A percentile compares a stretch with the other conserved stretches of the same genome.
Evolutionary conservation across 768 basidiomycete species (phyloP).

Genomic region (Rhodosporidiobolus odoratus): DNA sequence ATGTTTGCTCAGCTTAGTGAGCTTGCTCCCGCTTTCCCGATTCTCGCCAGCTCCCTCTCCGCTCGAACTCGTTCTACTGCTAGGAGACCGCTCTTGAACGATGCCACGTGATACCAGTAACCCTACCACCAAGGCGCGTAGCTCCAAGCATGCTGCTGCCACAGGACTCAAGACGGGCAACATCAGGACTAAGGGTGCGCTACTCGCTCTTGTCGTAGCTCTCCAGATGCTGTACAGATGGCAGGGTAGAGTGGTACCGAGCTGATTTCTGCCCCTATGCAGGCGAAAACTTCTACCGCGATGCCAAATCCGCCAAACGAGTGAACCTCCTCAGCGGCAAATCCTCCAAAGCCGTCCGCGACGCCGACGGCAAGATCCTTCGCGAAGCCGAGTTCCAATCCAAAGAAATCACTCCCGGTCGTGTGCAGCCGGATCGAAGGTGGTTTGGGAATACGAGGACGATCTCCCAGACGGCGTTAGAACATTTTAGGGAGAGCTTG

Average conservation of each 20-base stretch:
- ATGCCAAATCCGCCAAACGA: constrained; percentile 70
- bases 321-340: constrained; percentile 91
- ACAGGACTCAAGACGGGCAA: constrained; percentile 40
- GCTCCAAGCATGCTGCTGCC: constrained; percentile 29
- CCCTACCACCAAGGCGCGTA: constrained; percentile 23
- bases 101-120: constrained; percentile 35
- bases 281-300: constrained; percentile 95
- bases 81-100: not conserved
- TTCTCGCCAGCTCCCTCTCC: no score
- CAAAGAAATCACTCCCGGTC: constrained; percentile 79
- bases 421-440: constrained; percentile 87
- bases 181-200: constrained; percentile 32
- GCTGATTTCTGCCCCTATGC: not conserved
- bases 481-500: constrained; percentile 90
- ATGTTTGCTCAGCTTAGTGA: no score
- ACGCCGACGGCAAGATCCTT: constrained; percentile 85
- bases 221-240: not conserved
- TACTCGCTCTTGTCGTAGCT: not conserved
- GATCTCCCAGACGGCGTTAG: constrained; percentile 89
- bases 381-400: constrained; percentile 94
- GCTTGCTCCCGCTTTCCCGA: no score
- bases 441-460: constrained; percentile 99
- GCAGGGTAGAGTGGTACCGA: no score
- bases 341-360: constrained; percentile 66
- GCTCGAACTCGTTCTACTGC: no score